A percentile compares a stretch with the other conserved stretches of the same genome.
Evolutionary conservation across 306 rosid genomes (phyloP).

Genomic region (peach (Prunus persica)): Prunus_persica_NCBIv2 NC_034015.1:21944001-21944500

Average conservation of each 20-base stretch:
- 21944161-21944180: constrained; percentile 9
- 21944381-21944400: background rate
- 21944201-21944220: background rate
- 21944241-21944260: background rate
- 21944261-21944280: background rate
- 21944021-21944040: background rate
- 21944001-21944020: background rate
- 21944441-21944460: background rate
- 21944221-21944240: background rate
- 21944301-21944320: no score
- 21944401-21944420: constrained; percentile 2
- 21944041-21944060: background rate
- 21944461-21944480: constrained; percentile 11
- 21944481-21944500: constrained; percentile 12
- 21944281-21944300: background rate
- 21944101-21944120: background rate
- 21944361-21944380: background rate
- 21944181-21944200: no score
- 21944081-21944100: constrained; percentile 7
- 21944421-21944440: background rate
- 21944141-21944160: background rate
- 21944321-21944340: background rate
- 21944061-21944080: background rate
- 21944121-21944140: background rate
- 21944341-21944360: background rate